These are phyloP conservation scores for Lycium ferocissimum DNA, from an alignment of 257 asterid genomes.

Conservation along the genomic window DNA sequence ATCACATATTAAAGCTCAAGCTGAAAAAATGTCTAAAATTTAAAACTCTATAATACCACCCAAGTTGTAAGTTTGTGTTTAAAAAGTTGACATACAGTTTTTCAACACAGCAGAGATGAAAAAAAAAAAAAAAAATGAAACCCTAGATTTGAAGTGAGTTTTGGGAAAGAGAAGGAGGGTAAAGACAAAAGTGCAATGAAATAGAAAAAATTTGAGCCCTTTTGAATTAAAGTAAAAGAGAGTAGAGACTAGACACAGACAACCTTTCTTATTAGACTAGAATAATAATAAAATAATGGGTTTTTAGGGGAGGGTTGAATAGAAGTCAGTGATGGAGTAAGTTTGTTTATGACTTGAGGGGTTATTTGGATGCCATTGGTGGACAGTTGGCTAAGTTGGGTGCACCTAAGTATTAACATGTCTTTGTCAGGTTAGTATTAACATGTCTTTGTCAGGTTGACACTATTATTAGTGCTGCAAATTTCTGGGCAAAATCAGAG, in stretches of 20 bases:
- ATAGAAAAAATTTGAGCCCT: slow-evolving; percentile 23
- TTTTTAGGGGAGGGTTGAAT: neutral
- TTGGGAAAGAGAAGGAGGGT: neutral
- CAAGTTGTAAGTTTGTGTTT: neutral
- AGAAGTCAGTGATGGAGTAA: neutral
- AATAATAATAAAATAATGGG: slow-evolving; percentile 9
- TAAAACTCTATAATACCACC: neutral
- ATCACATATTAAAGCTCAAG: slow-evolving; percentile 3
- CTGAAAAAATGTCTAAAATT: neutral
- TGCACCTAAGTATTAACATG: slow-evolving; percentile 20
- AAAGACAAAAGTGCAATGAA: slow-evolving; percentile 27
- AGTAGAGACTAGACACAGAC: slow-evolving; percentile 16
- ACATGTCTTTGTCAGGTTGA: neutral
- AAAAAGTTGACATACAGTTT: neutral
- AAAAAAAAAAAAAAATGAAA: neutral
- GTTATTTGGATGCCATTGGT: neutral
- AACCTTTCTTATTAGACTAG: neutral
- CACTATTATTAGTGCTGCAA: neutral
- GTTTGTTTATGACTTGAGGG: slow-evolving; percentile 17
- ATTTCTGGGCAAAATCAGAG: neutral
- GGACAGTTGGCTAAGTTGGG: slow-evolving; percentile 30
- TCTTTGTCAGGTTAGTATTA: no score
- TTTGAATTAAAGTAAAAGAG: slow-evolving; percentile 28
- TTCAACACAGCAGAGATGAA: neutral
- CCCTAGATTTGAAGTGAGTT: slow-evolving; percentile 31